Conservation (phyloP, 768 basidiomycete genomes). For the Porphyrellus cyaneotinctus region DNA sequence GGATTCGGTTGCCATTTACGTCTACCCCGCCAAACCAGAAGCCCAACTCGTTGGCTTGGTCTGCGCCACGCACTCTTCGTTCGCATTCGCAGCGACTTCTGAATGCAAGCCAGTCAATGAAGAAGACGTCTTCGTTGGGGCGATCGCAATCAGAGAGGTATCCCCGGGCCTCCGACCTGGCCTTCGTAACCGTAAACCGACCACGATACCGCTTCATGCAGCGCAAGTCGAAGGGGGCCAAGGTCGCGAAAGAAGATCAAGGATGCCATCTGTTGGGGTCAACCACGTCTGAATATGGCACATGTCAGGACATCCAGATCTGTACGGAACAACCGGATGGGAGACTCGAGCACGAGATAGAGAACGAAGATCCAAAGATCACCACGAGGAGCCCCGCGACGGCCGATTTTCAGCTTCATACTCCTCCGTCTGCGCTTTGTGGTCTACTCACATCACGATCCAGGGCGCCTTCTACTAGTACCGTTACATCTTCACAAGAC, state of each 20-base stretch:
- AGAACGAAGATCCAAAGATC: not conserved
- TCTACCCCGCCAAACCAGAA: constrained; percentile 15
- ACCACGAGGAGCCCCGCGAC: not conserved
- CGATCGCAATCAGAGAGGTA: constrained; percentile 27
- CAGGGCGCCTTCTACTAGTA: constrained; percentile 24
- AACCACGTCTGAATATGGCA: not conserved
- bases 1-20: constrained; percentile 24
- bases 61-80: constrained; percentile 23
- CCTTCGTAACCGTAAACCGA: constrained; percentile 21
- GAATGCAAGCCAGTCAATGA: not conserved
- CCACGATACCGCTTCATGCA: constrained; percentile 19
- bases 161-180: constrained; percentile 17
- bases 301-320: not conserved
- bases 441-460: constrained; percentile 13
- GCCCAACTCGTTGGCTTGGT: not conserved
- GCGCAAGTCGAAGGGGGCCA: constrained; percentile 9
- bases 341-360: not conserved
- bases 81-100: constrained; percentile 23
- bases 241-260: not conserved
- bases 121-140: constrained; percentile 6
- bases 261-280: not conserved
- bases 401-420: not conserved
- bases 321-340: not conserved
- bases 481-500: constrained; percentile 9
- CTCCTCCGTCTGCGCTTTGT: constrained; percentile 7